A percentile compares a stretch with the other conserved stretches of the same genome.
Conservation (phyloP, 768 basidiomycete genomes). For the Auricularia sp. region DNA sequence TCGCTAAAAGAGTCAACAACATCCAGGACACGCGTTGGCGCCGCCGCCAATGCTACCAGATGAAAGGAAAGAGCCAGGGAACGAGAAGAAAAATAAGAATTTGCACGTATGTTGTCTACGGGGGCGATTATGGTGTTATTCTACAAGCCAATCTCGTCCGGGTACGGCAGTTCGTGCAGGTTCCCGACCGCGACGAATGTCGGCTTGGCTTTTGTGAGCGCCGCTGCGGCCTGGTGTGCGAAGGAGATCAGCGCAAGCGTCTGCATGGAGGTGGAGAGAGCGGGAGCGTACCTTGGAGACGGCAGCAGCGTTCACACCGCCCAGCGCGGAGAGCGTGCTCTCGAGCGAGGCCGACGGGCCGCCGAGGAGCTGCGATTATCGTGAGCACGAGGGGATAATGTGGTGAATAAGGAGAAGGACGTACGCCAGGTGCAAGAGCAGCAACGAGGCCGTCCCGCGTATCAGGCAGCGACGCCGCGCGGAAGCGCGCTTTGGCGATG, state of each 20-base stretch:
- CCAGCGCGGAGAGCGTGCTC: constrained; percentile 54
- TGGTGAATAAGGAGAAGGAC: constrained; percentile 11
- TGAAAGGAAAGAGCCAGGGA: too few relatives aligned
- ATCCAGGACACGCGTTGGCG: too few relatives aligned
- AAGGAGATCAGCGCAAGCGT: too few relatives aligned
- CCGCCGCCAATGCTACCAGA: too few relatives aligned
- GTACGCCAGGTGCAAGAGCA: constrained; percentile 56
- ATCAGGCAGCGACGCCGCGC: constrained; percentile 61
- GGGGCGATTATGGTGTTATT: too few relatives aligned
- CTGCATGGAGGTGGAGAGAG: too few relatives aligned
- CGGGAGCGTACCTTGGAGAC: constrained; percentile 40
- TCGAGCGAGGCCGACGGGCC: constrained; percentile 49
- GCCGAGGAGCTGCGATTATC: constrained; percentile 44
- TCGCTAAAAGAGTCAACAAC: too few relatives aligned
- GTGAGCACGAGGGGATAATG: constrained; percentile 4
- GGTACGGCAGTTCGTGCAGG: constrained; percentile 62
- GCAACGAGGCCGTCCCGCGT: constrained; percentile 55
- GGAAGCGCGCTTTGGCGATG: constrained; percentile 81
- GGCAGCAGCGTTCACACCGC: constrained; percentile 53
- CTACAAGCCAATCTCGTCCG: constrained; percentile 73
- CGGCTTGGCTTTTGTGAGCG: constrained; percentile 66
- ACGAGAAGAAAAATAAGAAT: too few relatives aligned
- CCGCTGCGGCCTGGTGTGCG: constrained; percentile 35
- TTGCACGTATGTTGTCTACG: too few relatives aligned
- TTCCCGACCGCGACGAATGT: constrained; percentile 86